Conservation (phyloP, 2,329 filamentous ascomycete species). For the Colletotrichum kahawae region DNA sequence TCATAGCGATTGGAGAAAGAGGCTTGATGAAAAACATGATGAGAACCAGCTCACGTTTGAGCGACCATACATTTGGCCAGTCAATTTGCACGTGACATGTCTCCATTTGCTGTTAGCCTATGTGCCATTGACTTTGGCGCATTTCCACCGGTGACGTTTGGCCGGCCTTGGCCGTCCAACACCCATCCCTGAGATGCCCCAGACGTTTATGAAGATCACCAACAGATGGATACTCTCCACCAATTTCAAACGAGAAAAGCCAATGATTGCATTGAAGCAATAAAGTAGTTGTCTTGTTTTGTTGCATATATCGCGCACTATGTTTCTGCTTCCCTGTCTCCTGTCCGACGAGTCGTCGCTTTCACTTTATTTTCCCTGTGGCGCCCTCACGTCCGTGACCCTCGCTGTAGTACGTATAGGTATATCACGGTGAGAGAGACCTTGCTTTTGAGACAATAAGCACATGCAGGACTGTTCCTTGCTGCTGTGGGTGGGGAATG, state of each 20-base stretch:
- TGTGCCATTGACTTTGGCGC: not conserved
- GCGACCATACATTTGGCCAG: not conserved
- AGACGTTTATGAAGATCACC: slow-evolving; percentile 2
- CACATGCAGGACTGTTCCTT: not conserved
- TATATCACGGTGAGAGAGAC: not conserved
- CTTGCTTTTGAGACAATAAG: not conserved
- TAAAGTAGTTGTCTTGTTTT: not conserved
- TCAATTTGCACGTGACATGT: not conserved
- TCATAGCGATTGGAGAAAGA: slow-evolving; percentile 22
- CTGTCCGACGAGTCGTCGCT: not conserved
- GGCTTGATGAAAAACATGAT: slow-evolving; percentile 21
- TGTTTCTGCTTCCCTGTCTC: not conserved
- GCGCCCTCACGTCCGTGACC: not conserved
- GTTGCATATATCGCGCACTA: not conserved
- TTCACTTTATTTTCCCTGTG: not conserved
- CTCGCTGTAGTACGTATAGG: not conserved
- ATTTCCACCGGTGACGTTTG: not conserved
- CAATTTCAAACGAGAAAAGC: not conserved
- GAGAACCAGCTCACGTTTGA: slow-evolving; percentile 15
- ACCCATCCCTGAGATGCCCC: not conserved
- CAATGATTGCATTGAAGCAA: not conserved
- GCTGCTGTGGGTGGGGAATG: not conserved
- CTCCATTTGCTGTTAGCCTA: not conserved
- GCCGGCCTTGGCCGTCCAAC: not conserved
- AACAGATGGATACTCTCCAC: slow-evolving; percentile 1